phyloP scores from a whole-genome alignment of 75 land plant genomes.

The Isoetes taiwanensis region DNA sequence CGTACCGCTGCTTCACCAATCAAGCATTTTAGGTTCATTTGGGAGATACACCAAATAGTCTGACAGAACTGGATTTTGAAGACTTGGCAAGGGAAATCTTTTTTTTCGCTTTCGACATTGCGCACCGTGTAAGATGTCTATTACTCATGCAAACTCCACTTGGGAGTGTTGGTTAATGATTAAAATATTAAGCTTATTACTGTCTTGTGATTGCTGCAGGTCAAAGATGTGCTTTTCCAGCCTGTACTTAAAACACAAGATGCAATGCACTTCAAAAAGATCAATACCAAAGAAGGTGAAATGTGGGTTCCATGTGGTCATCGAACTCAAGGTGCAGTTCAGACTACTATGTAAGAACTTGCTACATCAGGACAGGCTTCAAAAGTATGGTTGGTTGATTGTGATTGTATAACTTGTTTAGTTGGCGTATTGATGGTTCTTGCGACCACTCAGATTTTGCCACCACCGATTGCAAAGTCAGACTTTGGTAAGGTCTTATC shows the following conservation, averaged over 20 bases:
- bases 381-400: conserved; percentile 43
- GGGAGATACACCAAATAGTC: conserved; percentile 86
- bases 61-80: conserved; percentile 87
- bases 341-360: conserved; percentile 88
- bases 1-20: too few relatives aligned
- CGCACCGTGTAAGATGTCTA: conserved; percentile 70
- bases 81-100: conserved; percentile 64
- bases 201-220: conserved; percentile 23
- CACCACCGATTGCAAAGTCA: conserved; percentile 68
- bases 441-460: conserved; percentile 95
- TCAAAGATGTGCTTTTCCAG: conserved; percentile 93
- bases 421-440: too few relatives aligned
- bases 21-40: conserved; percentile 58
- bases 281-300: conserved; percentile 29
- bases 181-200: not conserved
- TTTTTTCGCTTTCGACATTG: conserved; percentile 86
- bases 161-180: too few relatives aligned
- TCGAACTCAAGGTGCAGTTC: conserved; percentile 64
- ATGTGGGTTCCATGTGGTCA: conserved; percentile 98
- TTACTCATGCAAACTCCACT: not conserved
- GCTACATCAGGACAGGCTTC: conserved; percentile 73
- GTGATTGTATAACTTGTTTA: too few relatives aligned
- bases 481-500: conserved; percentile 95
- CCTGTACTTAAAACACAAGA: conserved; percentile 98
- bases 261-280: conserved; percentile 75